Base-by-base conservation (phyloP, 2,329 filamentous ascomycete species). In the Penicillium paneum region DNA sequence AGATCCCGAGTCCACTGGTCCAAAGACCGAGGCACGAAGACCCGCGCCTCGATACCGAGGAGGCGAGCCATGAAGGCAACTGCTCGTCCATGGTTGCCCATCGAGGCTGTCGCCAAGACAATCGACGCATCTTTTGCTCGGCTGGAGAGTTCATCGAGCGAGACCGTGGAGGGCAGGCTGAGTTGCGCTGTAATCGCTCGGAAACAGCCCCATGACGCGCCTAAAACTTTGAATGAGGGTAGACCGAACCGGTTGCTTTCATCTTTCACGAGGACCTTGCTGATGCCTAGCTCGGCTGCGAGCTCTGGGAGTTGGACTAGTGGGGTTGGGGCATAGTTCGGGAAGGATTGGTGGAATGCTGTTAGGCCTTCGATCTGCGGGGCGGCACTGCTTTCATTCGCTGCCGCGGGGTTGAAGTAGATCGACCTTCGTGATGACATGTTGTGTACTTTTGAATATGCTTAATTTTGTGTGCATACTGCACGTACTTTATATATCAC, bases 171-270 rank as follows among this genome's bases (percentile, higher is more conserved):
- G 0, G 78, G 69, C 0, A 84, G 69, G 2, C 66, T 69, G 0
- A 85, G 69, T 8, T 73, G 68, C 1, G 72, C 65, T 0, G 74
- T 67, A 7, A 90, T 65, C 13, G 85, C 82, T 7, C 81, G 79
- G 62, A 83, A 86, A 3, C 82, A 79, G 0, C 83, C 88, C 88
- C 88, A 93, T 0, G 86, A 89, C 1, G 89, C 89, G 19, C 89
- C 90, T 0, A 92, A 80, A 41, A 92, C 89, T 71, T 94, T 94
- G 78, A 92, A 93, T 0, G 88, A 81, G 0, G 87, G 87, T 1
- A 92, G 77, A 0, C 85, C 85, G 35, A 90, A 83, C 5, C 89
- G 81, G 49, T 73, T 76, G 28, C 82, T 84, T 69, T 93, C 89
- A 63, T 91, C 83, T 66, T 93, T 93, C 59, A 91, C 65, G 35